Conservation (phyloP, 108 stramenopile species). For the Fragilariopsis cylindrus region DNA sequence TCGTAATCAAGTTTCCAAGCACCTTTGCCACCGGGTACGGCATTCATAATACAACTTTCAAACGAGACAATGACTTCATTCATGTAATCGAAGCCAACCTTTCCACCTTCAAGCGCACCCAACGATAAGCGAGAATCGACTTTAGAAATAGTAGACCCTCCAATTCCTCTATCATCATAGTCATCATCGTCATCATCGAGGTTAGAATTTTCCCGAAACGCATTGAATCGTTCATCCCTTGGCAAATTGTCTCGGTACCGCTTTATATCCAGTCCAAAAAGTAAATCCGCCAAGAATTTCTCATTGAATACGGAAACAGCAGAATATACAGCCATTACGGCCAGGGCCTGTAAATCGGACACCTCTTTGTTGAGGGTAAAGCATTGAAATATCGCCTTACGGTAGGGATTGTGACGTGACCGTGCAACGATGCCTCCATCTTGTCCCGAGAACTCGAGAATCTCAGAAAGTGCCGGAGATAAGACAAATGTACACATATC, state of each 20-base stretch:
- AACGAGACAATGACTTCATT: conserved; percentile 42
- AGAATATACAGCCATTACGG: conserved; percentile 44
- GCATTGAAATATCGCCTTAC: conserved; percentile 49
- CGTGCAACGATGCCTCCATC: conserved; percentile 34
- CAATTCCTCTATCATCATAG: conserved; percentile 45
- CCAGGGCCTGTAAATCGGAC: conserved; percentile 32
- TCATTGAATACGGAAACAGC: conserved; percentile 39
- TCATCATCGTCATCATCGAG: conserved; percentile 14
- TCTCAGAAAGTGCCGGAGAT: conserved; percentile 68
- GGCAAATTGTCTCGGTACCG: conserved; percentile 35
- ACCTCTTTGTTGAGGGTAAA: conserved; percentile 30
- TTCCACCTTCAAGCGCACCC: conserved; percentile 16
- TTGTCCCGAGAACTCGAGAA: conserved; percentile 46
- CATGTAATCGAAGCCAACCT: conserved; percentile 29
- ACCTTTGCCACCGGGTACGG: conserved; percentile 31
- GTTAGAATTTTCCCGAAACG: conserved; percentile 5
- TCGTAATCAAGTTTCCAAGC: conserved; percentile 71
- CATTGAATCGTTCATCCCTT: conserved; percentile 35
- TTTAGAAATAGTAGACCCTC: conserved; percentile 16
- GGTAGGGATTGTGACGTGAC: conserved; percentile 54
- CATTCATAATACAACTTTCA: conserved; percentile 30
- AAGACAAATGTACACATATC: conserved; percentile 71
- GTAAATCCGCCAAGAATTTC: conserved; percentile 35
- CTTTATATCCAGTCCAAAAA: conserved; percentile 47
- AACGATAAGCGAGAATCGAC: conserved; percentile 24